Evolutionary conservation across 495 filamentous ascomycete species (phyloP).

Genomic region (Hypoxylon subgilvum): DNA sequence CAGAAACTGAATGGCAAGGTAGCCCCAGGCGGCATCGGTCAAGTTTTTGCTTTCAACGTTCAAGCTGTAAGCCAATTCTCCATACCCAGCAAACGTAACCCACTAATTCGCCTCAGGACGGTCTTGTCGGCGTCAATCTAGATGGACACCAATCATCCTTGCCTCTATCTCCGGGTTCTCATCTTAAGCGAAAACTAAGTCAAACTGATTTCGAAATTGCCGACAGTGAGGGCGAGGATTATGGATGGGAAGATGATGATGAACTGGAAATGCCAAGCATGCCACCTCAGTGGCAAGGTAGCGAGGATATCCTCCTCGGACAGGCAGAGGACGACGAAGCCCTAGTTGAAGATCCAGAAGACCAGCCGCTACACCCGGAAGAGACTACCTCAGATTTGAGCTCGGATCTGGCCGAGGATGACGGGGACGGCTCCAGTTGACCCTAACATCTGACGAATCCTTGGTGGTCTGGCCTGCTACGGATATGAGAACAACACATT

Average conservation of each 20-base stretch:
- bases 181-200: constrained; percentile 52
- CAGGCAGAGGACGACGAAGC: constrained; percentile 42
- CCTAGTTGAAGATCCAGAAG: constrained; percentile 30
- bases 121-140: constrained; percentile 32
- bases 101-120: constrained; percentile 35
- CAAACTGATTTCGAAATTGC: constrained; percentile 54
- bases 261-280: constrained; percentile 51
- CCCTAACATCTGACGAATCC: constrained; percentile 13
- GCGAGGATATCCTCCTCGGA: constrained; percentile 55
- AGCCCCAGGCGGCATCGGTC: constrained; percentile 29
- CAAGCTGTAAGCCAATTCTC: constrained; percentile 41
- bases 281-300: constrained; percentile 60
- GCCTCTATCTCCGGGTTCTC: constrained; percentile 38
- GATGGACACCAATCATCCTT: constrained; percentile 36
- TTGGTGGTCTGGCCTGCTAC: constrained; percentile 17
- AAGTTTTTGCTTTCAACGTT: constrained; percentile 50
- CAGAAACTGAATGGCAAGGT: constrained; percentile 54
- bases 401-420: constrained; percentile 28
- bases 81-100: not conserved
- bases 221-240: constrained; percentile 59
- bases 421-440: constrained; percentile 19
- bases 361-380: constrained; percentile 11
- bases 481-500: constrained; percentile 15
- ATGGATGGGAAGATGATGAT: constrained; percentile 58
- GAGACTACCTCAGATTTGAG: constrained; percentile 9